Evolutionary conservation across 345 rosid species (phyloP).

Genomic region (Crucihimalaya himalaica): DNA sequence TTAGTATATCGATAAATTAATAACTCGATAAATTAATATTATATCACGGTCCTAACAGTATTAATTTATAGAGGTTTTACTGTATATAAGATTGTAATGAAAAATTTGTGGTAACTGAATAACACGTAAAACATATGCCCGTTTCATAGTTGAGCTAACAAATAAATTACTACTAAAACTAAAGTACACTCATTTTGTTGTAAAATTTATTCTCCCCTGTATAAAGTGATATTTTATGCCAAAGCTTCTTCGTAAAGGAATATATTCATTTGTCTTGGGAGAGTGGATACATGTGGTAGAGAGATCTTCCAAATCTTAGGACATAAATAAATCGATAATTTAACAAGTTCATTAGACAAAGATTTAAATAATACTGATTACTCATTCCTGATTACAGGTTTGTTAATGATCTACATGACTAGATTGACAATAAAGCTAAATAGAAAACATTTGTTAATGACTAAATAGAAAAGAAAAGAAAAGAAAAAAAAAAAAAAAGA

Average conservation of each 20-base stretch:
- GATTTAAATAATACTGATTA: background rate
- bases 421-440: background rate
- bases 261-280: background rate
- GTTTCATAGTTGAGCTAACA: too few relatives aligned
- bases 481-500: too few relatives aligned
- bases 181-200: background rate
- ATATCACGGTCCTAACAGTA: too few relatives aligned
- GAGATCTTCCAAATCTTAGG: constrained; percentile 24
- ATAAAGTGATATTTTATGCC: background rate
- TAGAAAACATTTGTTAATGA: constrained; percentile 15
- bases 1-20: too few relatives aligned
- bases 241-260: background rate
- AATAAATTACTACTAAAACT: background rate
- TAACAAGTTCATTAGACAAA: background rate
- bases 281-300: background rate
- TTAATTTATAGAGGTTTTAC: too few relatives aligned
- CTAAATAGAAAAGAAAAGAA: background rate
- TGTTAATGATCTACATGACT: background rate
- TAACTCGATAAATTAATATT: too few relatives aligned
- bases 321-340: background rate
- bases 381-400: background rate
- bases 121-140: too few relatives aligned
- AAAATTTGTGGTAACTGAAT: too few relatives aligned
- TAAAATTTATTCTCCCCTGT: background rate
- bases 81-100: too few relatives aligned